Conservation (phyloP, 1,139 yeast genomes). For the Groenewaldozyma sp. region DNA sequence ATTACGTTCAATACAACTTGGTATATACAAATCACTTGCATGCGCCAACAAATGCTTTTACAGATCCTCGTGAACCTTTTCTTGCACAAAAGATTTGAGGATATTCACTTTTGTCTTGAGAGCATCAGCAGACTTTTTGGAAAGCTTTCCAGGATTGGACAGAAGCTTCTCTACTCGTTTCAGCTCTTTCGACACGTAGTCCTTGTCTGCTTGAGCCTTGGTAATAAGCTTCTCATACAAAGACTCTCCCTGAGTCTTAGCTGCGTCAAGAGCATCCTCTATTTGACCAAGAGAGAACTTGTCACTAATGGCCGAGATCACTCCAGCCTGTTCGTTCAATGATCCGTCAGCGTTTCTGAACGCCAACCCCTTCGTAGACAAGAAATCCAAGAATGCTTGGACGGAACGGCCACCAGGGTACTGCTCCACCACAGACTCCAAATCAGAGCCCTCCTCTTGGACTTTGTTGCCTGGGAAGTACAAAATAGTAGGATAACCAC, state of each 20-base stretch:
- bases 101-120: constrained; percentile 27
- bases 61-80: constrained; percentile 8
- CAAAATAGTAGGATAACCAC: constrained; percentile 46
- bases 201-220: constrained; percentile 33
- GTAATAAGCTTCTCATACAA: constrained; percentile 46
- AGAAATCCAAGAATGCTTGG: constrained; percentile 37
- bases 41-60: too few relatives aligned
- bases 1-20: too few relatives aligned
- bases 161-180: constrained; percentile 43
- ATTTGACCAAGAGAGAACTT: constrained; percentile 19
- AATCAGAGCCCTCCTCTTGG: constrained; percentile 4
- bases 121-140: constrained; percentile 27
- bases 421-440: constrained; percentile 29
- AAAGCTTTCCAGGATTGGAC: constrained; percentile 28
- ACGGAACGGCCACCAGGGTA: constrained; percentile 41
- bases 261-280: constrained; percentile 19
- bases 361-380: constrained; percentile 46
- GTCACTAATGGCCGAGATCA: constrained; percentile 31
- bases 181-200: constrained; percentile 44
- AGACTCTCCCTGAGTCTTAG: constrained; percentile 20
- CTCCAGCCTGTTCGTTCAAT: constrained; percentile 47
- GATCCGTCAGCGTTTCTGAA: constrained; percentile 46
- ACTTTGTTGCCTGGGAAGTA: constrained; percentile 31
- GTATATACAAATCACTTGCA: too few relatives aligned
- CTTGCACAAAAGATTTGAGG: constrained; percentile 18